Base-by-base conservation (phyloP, 2,329 filamentous ascomycete genomes). In the Aspergillus unguis region DNA sequence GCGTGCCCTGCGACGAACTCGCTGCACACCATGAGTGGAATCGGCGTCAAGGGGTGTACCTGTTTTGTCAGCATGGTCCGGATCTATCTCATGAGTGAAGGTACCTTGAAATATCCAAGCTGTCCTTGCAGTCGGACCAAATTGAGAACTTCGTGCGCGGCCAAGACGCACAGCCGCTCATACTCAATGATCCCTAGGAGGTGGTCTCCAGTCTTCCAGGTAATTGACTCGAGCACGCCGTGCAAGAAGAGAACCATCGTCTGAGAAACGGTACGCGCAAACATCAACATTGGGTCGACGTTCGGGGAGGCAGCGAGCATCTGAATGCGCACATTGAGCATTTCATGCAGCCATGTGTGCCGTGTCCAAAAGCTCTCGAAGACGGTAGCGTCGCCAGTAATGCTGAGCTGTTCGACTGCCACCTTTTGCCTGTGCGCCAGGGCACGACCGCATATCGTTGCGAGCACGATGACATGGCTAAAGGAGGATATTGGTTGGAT, bases 391-490 rank as follows among this genome's bases (percentile, higher is more conserved):
- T 52, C 47, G 26, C 47, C 29, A 4, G 6, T 36, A 7, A 44
- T 28, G 32, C 27, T 56, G 1, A 58, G 48, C 29, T 61, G 59
- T 23, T 58, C 59, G 1, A 58, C 49, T 6, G 54, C 42, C 3
- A 55, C 32, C 2, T 55, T 54, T 33, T 61, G 57, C 8, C 56
- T 52, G 43, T 61, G 59, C 2, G 54, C 52, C 2, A 61, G 48
- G 11, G 54, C 58, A 2, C 57, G 53, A 9, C 59, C 59, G n/a
- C 56, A 58, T 5, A 61, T 53, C 3, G 68, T 69, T 26, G 66
- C 67, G 5, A 72, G 58, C 11, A 70, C 56, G 37, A 72, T 61
- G 41, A 62, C 68, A 53, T 72, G 66, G 8, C 59, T 59, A 29
- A 72, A 70, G 0, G 68, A 60, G 1, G 67, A 65, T 11, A 60